phyloP scores from a whole-genome alignment of 306 rosid genomes.

The Trifolium pratense region DNA sequence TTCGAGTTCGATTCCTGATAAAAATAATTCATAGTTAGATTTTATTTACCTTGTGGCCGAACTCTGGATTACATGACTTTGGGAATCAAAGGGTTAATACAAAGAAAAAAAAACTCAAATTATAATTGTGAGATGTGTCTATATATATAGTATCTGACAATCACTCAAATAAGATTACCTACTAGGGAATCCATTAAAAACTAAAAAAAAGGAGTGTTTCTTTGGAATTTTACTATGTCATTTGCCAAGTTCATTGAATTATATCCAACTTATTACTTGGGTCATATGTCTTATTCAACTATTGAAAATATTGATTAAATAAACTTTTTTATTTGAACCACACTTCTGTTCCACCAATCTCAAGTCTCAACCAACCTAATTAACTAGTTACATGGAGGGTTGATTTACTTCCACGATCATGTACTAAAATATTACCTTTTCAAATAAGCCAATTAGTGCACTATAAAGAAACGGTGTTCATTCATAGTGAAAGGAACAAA shows the following conservation, averaged over 20 bases:
- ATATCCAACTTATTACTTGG: neutral
- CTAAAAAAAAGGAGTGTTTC: too few relatives aligned
- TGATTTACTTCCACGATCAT: slow-evolving; percentile 19
- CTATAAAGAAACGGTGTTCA: neutral
- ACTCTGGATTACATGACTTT: too few relatives aligned
- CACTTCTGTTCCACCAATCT: neutral
- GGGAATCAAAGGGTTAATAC: too few relatives aligned
- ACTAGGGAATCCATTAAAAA: too few relatives aligned
- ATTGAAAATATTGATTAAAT: neutral
- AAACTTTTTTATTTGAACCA: neutral
- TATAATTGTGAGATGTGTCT: too few relatives aligned
- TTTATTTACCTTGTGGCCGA: too few relatives aligned
- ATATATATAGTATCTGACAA: too few relatives aligned
- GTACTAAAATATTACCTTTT: neutral
- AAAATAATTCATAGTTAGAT: too few relatives aligned
- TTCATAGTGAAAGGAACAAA: neutral
- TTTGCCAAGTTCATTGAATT: neutral
- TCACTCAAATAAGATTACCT: too few relatives aligned
- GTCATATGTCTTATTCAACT: neutral
- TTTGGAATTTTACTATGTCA: neutral
- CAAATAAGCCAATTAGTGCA: neutral
- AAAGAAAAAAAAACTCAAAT: too few relatives aligned
- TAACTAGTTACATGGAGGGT: neutral
- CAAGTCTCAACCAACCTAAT: neutral
- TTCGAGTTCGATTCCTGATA: too few relatives aligned